Base-by-base conservation (phyloP, 1,284 basidiomycete species). In the Ustilago shanxiensis region DNA sequence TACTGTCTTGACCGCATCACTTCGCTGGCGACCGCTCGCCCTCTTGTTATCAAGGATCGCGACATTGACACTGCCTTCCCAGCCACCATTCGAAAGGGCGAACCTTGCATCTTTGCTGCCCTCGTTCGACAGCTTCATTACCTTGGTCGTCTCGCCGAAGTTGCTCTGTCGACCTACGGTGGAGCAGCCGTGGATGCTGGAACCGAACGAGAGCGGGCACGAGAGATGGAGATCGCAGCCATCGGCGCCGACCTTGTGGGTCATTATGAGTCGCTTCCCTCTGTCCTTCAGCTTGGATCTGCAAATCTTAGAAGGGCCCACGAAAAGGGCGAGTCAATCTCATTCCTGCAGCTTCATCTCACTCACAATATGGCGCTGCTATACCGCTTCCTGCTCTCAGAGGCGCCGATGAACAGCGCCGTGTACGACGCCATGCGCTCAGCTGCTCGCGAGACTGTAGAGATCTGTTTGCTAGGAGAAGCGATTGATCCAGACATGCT, bases 1-100 rank as follows among this genome's bases (percentile, higher is more conserved):
- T 77, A 70, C 51, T 66, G 66, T 35, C 31, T 77, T n/a, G 74
- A 77, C 20, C 66, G 74, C n/a, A 59, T 77, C 60, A 71, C 66
- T 24, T 51, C 74, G 29, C 44, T 77, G 13, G 60, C 56, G n/a
- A 77, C 66, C 0, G 66, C 63, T 2, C 59, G 66, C 13, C 74
- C 74, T 3, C 26, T 66, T 11, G 60, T 66, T n/a, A 65, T 77
- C 53, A 69, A 72, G 62, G 74, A 77, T 33, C 52, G 22, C 8
- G 74, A 77, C 55, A 67, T 77, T 33, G 74, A 77, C 35, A 58
- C 57, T 0, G 20, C 47, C 9, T 72, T 76, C 54, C 73, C 73
- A 2, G 39, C 65, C 0, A 54, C 65, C 9, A 45, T 76, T 39
- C 64, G 61, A 44, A 67, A 72, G 8, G 53, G 56, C n/a, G 58